phyloP scores from a whole-genome alignment of 768 basidiomycete species.

The Kondoa malvinella region DNA sequence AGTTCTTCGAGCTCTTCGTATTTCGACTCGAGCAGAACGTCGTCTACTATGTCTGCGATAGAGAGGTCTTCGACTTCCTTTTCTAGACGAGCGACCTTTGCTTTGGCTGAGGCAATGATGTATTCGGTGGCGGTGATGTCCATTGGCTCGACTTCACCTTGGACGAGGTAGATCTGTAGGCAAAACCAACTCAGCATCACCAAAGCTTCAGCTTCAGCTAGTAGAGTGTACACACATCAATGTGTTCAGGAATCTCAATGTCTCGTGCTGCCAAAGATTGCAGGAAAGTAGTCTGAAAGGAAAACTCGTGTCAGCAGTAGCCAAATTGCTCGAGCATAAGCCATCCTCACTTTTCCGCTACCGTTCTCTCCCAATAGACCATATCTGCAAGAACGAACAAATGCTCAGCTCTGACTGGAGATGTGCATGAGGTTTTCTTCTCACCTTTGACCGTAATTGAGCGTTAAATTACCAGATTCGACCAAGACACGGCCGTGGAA shows the following conservation, averaged over 20 bases:
- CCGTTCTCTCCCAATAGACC: slow-evolving; percentile 94
- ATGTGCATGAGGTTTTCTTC: slow-evolving; percentile 1
- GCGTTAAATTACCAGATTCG: slow-evolving; percentile 48
- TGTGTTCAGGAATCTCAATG: slow-evolving; percentile 79
- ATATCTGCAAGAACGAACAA: slow-evolving; percentile 37
- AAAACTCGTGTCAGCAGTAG: background rate
- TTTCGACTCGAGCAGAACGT: slow-evolving; percentile 63
- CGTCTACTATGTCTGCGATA: slow-evolving; percentile 73
- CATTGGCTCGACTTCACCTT: slow-evolving; percentile 87
- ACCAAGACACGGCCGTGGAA: slow-evolving; percentile 76
- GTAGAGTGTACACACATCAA: slow-evolving; percentile 43
- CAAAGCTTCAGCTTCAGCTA: background rate
- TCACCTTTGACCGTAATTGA: slow-evolving; percentile 67
- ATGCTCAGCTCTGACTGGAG: too few relatives aligned
- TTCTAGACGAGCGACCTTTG: slow-evolving; percentile 85
- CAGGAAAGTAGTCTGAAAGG: slow-evolving; percentile 69
- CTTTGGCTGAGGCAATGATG: slow-evolving; percentile 77
- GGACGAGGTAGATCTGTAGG: slow-evolving; percentile 68
- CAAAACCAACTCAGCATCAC: background rate
- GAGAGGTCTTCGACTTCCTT: slow-evolving; percentile 85
- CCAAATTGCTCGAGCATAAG: background rate
- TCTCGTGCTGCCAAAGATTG: slow-evolving; percentile 91
- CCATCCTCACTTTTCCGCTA: slow-evolving; percentile 67
- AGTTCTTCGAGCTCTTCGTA: slow-evolving; percentile 96
- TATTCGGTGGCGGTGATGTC: slow-evolving; percentile 93